phyloP scores from a whole-genome alignment of 2,329 filamentous ascomycete species.

The Cadophora sp. region DNA sequence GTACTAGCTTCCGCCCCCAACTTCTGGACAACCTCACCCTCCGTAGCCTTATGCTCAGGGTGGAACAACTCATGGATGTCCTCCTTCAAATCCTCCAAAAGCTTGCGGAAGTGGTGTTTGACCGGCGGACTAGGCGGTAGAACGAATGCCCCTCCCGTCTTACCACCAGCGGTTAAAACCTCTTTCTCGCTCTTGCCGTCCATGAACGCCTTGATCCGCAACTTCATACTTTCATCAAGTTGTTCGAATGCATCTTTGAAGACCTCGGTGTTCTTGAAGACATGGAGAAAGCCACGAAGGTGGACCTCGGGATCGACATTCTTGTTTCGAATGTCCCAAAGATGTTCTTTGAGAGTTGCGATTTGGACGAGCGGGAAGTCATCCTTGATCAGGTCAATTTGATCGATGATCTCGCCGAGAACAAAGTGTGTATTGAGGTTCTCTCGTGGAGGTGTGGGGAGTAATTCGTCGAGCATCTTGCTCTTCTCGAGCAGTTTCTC shows the following conservation, averaged over 20 bases:
- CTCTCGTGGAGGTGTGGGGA: conserved; percentile 32
- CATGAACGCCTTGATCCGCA: conserved; percentile 43
- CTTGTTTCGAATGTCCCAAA: conserved; percentile 43
- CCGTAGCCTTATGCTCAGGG: conserved; percentile 15
- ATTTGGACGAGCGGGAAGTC: conserved; percentile 40
- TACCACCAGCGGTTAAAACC: conserved; percentile 34
- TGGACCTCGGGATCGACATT: conserved; percentile 43
- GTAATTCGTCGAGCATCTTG: conserved; percentile 15
- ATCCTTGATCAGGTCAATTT: conserved; percentile 40
- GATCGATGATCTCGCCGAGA: conserved; percentile 45
- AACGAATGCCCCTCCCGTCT: conserved; percentile 34
- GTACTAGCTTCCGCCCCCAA: background rate
- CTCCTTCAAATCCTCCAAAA: conserved; percentile 28
- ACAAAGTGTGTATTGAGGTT: conserved; percentile 41
- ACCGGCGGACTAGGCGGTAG: conserved; percentile 44
- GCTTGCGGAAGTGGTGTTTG: conserved; percentile 44
- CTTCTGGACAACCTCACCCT: conserved; percentile 3
- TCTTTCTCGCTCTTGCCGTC: conserved; percentile 37
- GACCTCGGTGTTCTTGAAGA: conserved; percentile 41
- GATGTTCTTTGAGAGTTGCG: conserved; percentile 38
- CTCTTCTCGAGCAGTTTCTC: conserved; percentile 12
- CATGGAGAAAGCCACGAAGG: conserved; percentile 43
- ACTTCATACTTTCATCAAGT: conserved; percentile 41
- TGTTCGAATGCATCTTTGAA: conserved; percentile 41
- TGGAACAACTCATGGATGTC: conserved; percentile 21